A percentile compares a stretch with the other conserved stretches of the same genome.
Evolutionary conservation across 2,329 filamentous ascomycete species (phyloP).

Genomic region (Chaetomiaceae sp.): DNA sequence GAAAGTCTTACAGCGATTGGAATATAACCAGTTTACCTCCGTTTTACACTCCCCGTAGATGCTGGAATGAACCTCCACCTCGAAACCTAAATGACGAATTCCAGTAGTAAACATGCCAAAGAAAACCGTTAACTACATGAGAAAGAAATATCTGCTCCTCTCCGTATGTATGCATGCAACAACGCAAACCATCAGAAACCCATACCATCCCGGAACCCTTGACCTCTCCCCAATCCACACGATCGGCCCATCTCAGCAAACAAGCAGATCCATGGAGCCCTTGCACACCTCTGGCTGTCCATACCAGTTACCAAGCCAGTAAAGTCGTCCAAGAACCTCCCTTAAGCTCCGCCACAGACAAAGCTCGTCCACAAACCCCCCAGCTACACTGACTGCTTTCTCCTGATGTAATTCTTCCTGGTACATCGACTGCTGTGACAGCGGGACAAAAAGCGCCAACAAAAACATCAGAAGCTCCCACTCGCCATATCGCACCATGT

Average conservation of each 20-base stretch:
- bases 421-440: no score
- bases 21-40: not conserved
- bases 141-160: not conserved
- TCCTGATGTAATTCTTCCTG: not conserved
- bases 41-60: not conserved
- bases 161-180: conserved; percentile 2
- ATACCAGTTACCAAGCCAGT: not conserved
- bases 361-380: not conserved
- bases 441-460: no score
- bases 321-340: not conserved
- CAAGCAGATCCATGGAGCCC: not conserved
- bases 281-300: not conserved
- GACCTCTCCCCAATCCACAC: not conserved
- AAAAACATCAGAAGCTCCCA: no score
- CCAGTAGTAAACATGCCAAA: not conserved
- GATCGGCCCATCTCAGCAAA: not conserved
- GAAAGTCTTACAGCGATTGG: not conserved
- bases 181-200: not conserved
- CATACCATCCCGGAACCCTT: not conserved
- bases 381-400: not conserved
- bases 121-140: not conserved
- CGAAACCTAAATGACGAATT: not conserved
- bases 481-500: no score
- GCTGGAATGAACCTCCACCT: not conserved
- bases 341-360: not conserved